Conservation (phyloP, 176 grass and related monocot genomes). For the Phoenix dactylifera region DNA sequence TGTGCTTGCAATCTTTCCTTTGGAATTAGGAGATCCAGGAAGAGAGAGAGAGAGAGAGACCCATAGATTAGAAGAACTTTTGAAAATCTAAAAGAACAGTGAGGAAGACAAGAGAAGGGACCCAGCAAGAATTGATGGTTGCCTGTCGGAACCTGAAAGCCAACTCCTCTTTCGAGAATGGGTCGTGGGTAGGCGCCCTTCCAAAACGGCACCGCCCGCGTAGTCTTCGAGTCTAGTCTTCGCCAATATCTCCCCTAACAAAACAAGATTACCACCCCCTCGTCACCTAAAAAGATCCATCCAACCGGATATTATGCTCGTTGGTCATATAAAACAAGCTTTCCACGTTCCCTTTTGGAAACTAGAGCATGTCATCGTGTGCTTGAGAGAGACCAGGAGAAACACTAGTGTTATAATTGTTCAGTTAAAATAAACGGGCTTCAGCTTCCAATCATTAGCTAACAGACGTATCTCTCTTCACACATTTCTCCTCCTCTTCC, state of each 20-base stretch:
- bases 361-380: neutral
- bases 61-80: too few species aligned
- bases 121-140: too few species aligned
- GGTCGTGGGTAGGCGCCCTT: too few species aligned
- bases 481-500: neutral
- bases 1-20: too few species aligned
- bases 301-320: neutral
- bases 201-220: too few species aligned
- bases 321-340: constrained; percentile 1
- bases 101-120: too few species aligned
- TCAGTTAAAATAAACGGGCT: neutral
- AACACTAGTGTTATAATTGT: neutral
- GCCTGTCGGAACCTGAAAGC: too few species aligned
- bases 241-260: neutral
- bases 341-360: constrained; percentile 10
- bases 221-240: too few species aligned
- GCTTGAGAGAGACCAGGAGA: neutral
- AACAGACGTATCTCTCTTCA: constrained; percentile 12
- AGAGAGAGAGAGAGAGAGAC: too few species aligned
- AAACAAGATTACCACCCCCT: neutral
- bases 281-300: neutral
- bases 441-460: constrained; percentile 10
- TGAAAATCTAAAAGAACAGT: too few species aligned
- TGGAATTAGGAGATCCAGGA: too few species aligned
- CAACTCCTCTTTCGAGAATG: too few species aligned